Evolutionary conservation across 179 eudicot species (phyloP).

Genomic region (Amaranthus tricolor): DNA sequence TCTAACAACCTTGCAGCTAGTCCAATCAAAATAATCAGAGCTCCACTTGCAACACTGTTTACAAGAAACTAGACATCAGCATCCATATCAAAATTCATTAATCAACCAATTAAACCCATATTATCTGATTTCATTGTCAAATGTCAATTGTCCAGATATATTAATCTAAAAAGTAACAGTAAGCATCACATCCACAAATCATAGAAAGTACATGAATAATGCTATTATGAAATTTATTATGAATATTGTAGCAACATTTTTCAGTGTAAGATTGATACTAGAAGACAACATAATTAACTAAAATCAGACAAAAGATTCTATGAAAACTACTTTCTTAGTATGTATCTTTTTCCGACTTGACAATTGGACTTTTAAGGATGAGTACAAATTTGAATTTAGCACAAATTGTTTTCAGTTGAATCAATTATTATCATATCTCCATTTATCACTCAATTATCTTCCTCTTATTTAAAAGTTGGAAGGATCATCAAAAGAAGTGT

Average conservation of each 20-base stretch:
- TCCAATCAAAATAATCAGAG: conserved; percentile 63
- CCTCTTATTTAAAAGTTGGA: not conserved
- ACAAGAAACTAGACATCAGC: conserved; percentile 18
- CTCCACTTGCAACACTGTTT: conserved; percentile 70
- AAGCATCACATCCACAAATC: not conserved
- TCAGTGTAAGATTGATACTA: not conserved
- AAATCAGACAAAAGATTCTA: not conserved
- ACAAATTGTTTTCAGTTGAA: not conserved
- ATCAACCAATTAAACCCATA: not conserved
- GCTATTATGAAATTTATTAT: not conserved
- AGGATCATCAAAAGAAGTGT: not conserved
- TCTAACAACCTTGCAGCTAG: conserved; percentile 64
- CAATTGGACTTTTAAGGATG: not conserved
- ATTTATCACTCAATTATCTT: not conserved
- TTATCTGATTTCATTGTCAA: not conserved
- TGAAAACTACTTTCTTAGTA: no score
- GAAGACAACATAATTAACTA: not conserved
- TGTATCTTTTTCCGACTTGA: not conserved
- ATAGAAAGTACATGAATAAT: not conserved
- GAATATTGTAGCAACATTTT: not conserved
- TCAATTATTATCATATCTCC: not conserved
- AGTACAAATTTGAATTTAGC: not conserved
- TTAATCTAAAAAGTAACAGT: not conserved
- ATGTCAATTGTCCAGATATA: conserved; percentile 1
- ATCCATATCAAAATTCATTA: not conserved